Evolutionary conservation across 495 filamentous ascomycete species (phyloP), one percentile per base, ranked within the genome.

Genomic region (Lasiosphaeria hispida): DNA sequence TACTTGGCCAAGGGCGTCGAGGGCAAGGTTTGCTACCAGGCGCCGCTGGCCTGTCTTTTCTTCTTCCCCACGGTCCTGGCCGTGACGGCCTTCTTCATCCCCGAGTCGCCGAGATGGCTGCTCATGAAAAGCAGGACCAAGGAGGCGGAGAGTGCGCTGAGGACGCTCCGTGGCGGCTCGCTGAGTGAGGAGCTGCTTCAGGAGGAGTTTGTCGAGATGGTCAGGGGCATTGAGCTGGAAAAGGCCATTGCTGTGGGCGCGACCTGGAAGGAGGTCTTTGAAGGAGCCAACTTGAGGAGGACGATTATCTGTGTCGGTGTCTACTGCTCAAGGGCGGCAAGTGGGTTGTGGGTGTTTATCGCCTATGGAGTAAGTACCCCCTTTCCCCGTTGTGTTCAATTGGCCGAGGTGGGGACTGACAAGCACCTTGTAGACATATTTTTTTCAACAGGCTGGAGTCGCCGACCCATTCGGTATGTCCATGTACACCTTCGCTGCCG

Each of bases 101-200:
- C 83, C 0, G 83, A 86, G 64, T 81, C 77, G 15, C 84, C 84
- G 2, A 76, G 84, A n/a, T 87, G 83, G 82, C 70, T 85, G 23
- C 67, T 83, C 17, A 72, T 75, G 42, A 69, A 76, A 40, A 74
- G 76, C 0, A 67, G 70, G 40, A 40, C 66, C 7, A 75, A 73
- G 14, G 69, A 78, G 48, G 83, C 80, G 9, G 70, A 68, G 41
- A 72, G 60, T 49, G 66, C 77, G 6, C 70, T 84, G 47, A 61
- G 63, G 11, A 33, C 34, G 11, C n/a, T 74, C n/a, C 62, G 72
- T 36, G 69, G 56, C 19, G 30, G 37, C 52, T 1, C 59, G 59
- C 30, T 75, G 72, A 52, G 64, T 81, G 42, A 45, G 9, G 57
- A 59, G 49, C 18, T 38, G 1, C 43, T 57, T 44, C 69, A 72